Evolutionary conservation across 2,329 filamentous ascomycete species (phyloP), one percentile per base, ranked within the genome.

Genomic region (Exutisphaerella laricina): DNA sequence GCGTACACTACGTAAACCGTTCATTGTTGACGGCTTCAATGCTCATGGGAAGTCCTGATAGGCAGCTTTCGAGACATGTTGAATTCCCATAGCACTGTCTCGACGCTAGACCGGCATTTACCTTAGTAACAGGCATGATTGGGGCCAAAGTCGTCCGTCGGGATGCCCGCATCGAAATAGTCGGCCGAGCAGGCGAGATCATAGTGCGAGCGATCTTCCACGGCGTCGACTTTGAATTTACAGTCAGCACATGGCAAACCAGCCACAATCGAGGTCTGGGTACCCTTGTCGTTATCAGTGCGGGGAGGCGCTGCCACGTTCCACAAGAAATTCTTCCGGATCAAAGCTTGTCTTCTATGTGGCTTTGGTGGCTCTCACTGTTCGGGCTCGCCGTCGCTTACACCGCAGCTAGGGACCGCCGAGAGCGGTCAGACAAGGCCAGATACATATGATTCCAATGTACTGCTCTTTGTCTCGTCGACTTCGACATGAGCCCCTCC

Each of bases 51-150:
- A 13, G 26, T n/a, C n/a, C n/a, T n/a, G n/a, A n/a, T n/a, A n/a
- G n/a, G n/a, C n/a, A n/a, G n/a, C n/a, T n/a, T n/a, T n/a, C n/a
- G n/a, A n/a, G n/a, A n/a, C n/a, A n/a, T n/a, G n/a, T n/a, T n/a
- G n/a, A n/a, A n/a, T n/a, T n/a, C n/a, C n/a, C n/a, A n/a, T n/a
- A n/a, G 12, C 23, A 12, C 23, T 29, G 21, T 26, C 26, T 32
- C 39, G 35, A 25, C 39, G 38, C 33, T 33, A 46, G 42, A 32
- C 29, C 17, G 21, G 21, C n/a, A 26, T 41, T 33, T 40, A 25
- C 14, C 40, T 48, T 36, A 41, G 36, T 44, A 44, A 45, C 33
- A 39, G 31, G 17, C 30, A 29, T 16, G 35, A 39, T 47, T 39
- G 44, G 44, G 44, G 44, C 44, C 30, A 6, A 23, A 43, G 39